Base-by-base conservation (phyloP, 768 basidiomycete genomes). In the Tricholomella constricta region DNA sequence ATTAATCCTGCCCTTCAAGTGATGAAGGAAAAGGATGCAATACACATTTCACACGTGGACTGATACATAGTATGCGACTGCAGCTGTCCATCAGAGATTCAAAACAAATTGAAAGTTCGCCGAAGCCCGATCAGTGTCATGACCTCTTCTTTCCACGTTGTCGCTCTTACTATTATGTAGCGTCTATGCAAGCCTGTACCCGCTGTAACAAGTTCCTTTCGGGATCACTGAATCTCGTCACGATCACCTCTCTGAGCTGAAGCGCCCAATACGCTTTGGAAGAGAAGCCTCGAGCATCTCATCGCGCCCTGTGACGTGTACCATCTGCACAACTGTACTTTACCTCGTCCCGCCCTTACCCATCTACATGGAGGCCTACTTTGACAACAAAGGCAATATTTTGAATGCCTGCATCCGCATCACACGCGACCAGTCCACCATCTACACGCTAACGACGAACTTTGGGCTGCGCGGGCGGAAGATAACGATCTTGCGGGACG, bases 341-440 rank as follows among this genome's bases (percentile, higher is more conserved):
- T 25, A 9, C 32, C 22, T 19, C 29, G n/a, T 27, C 4, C 25
- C 12, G 1, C 14, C 37, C 37, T 47, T 15, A 15, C 20, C 46
- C 37, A 31, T 20, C 14, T 20, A 19, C 37, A 82, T 82, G 80
- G 79, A 81, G 58, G 79, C 71, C n/a, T 66, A 64, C 14, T 78
- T 82, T 59, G 77, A 80, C 63, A 80, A 79, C 69, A 75, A 76
- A 51, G 67, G 67, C 46, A 80, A 82, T 62, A 67, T 81, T 17
- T 71, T 80, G 25, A 72, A 75, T 42, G 74, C 78, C 7, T 64
- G 69, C 23, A 69, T 82, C 50, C 71, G 71, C 17, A 67, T 74
- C 10, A 57, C 66, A 1, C 74, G 78, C 56, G 79, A 81, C 55
- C 66, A 75, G 50, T 78, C 77, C 0, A 62, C 73, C 31, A 57